A percentile compares a stretch with the other conserved stretches of the same genome.
Evolutionary conservation across 768 basidiomycete species (phyloP).

Genomic region (Leccinum sublutescens): DNA sequence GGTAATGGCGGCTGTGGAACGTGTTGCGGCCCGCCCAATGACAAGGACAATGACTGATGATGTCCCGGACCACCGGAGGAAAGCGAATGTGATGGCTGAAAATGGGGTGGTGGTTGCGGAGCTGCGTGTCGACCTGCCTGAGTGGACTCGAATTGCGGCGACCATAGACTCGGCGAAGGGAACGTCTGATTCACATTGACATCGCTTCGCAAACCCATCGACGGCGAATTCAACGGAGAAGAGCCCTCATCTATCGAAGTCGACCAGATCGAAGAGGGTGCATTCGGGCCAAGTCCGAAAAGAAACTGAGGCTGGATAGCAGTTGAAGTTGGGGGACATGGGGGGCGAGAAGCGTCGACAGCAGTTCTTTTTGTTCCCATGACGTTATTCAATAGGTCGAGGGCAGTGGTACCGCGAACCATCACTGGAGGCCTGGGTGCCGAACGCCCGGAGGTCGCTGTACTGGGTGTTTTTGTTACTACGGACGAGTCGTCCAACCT

Average conservation of each 20-base stretch:
- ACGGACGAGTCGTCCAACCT: constrained; percentile 5
- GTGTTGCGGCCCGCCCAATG: constrained; percentile 17
- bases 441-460: constrained; percentile 21
- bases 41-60: constrained; percentile 15
- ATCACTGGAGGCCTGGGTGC: constrained; percentile 26
- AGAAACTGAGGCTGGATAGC: constrained; percentile 44
- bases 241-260: constrained; percentile 49
- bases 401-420: constrained; percentile 52
- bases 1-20: constrained; percentile 15
- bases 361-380: constrained; percentile 21
- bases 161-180: constrained; percentile 21
- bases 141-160: constrained; percentile 27
- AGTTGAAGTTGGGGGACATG: constrained; percentile 22
- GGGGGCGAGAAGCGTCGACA: constrained; percentile 17
- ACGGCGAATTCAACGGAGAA: constrained; percentile 12
- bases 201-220: constrained; percentile 14
- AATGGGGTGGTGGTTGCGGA: constrained; percentile 11
- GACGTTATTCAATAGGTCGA: constrained; percentile 59
- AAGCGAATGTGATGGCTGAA: constrained; percentile 13
- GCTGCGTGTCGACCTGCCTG: constrained; percentile 12
- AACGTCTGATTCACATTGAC: constrained; percentile 12
- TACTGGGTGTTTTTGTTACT: neutral
- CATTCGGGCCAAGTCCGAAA: constrained; percentile 51
- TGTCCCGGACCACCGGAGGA: constrained; percentile 12
- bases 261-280: constrained; percentile 68